Evolutionary conservation across 179 eudicot genomes (phyloP), one percentile per base, ranked within the genome.

Genomic region (Silene noctiflora): DNA sequence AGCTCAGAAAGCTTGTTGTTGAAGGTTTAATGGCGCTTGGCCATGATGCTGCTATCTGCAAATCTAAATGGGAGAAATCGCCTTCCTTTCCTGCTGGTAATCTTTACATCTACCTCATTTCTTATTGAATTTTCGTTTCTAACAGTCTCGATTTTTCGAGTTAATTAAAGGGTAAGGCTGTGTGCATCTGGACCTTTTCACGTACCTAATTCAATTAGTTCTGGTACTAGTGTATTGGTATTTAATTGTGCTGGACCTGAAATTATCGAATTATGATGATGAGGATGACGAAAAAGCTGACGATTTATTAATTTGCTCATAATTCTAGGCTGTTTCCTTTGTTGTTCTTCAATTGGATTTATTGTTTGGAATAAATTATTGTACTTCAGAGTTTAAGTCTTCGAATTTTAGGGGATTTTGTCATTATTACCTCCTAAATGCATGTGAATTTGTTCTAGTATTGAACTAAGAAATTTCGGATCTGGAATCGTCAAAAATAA

Each of bases 1-100:
- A 93, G 65, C 70, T 92, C 44, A 75, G 87, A 75, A 85, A 84
- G 84, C 76, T 87, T 53, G 93, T 92, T 25, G 79, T 78, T 4
- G 91, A 93, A 27, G 88, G 84, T 0, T 81, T 95, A 3, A 48
- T 84, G 29, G 81, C 79, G n/a, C 75, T 87, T 4, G 93, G 93
- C 29, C 86, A 86, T 74, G 87, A 95, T 55, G 92, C 93, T 44
- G 87, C 96, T 4, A 79, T 93, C 51, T 95, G 99, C 77, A 95
- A 88, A 85, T 93, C 99, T 2, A 90, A 88, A 61, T 95, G 99
- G 99, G 97, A 95, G 66, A 95, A 93, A 80, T 79, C 93, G 19
- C 69, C 91, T 20, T 85, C 93, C 0, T 82, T 85, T 80, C 97
- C 97, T 6, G 95, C 99, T 20, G 99, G 99, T 95, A 93, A 76